Percentiles rank a stretch among this genome's conserved stretches.
phyloP scores from a whole-genome alignment of 169 alveolate species.

The Blepharisma undulans region DNA sequence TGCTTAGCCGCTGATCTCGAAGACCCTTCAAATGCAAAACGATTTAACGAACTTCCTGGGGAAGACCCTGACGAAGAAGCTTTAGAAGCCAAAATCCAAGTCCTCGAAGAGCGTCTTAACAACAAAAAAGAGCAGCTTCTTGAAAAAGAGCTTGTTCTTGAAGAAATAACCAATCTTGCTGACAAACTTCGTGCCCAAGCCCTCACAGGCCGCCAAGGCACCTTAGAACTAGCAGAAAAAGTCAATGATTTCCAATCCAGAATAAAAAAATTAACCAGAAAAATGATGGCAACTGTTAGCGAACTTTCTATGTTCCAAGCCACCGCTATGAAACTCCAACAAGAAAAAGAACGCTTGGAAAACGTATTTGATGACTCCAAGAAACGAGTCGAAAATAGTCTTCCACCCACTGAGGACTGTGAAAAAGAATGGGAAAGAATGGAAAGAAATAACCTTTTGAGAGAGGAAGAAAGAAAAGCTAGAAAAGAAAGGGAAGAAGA shows the following conservation, averaged over 20 bases:
- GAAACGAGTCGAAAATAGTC: constrained; percentile 67
- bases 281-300: constrained; percentile 87
- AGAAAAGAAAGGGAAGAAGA: constrained; percentile 68
- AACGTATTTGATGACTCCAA: constrained; percentile 60
- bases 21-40: constrained; percentile 73
- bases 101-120: constrained; percentile 82
- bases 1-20: constrained; percentile 73
- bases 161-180: constrained; percentile 85
- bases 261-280: constrained; percentile 80
- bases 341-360: constrained; percentile 81
- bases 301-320: constrained; percentile 89
- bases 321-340: constrained; percentile 73
- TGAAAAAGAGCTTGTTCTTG: constrained; percentile 87
- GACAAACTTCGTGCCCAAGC: constrained; percentile 87
- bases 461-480: constrained; percentile 53
- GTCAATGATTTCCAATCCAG: constrained; percentile 80
- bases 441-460: constrained; percentile 66
- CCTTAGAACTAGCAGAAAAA: constrained; percentile 83
- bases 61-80: constrained; percentile 89
- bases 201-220: constrained; percentile 80
- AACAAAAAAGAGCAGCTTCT: constrained; percentile 83
- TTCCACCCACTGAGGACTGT: constrained; percentile 79
- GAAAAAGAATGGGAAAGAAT: constrained; percentile 72
- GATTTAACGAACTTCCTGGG: constrained; percentile 76
- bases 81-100: constrained; percentile 82